These are phyloP conservation scores for Verticillium zaregamsianum DNA, from an alignment of 2,329 filamentous ascomycete genomes.

Conservation along the genomic window DNA sequence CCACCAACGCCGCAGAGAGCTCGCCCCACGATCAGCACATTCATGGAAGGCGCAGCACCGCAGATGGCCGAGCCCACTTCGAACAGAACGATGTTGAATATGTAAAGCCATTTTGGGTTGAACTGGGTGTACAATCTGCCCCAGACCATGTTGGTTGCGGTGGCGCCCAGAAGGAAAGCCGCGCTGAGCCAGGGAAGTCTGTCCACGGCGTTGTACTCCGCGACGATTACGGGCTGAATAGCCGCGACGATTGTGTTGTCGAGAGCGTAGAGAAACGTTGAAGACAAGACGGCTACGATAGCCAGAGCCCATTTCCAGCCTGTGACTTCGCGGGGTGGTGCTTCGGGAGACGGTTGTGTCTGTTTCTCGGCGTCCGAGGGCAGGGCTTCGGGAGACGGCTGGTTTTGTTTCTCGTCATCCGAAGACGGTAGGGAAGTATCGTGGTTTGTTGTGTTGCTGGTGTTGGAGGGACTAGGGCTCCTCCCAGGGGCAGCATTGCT, in stretches of 20 bases:
- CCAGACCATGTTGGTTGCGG: constrained; percentile 14
- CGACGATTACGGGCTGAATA: constrained; percentile 34
- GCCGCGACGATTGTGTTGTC: constrained; percentile 42
- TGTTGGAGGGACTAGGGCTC: too few species aligned
- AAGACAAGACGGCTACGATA: constrained; percentile 13
- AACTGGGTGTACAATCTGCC: constrained; percentile 27
- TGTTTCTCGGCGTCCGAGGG: too few species aligned
- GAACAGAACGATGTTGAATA: constrained; percentile 26
- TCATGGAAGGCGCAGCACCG: constrained; percentile 36
- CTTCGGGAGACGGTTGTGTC: too few species aligned
- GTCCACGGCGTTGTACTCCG: constrained; percentile 26
- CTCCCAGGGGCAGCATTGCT: too few species aligned
- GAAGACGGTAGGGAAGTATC: too few species aligned
- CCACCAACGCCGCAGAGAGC: constrained; percentile 37
- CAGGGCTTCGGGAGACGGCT: too few species aligned
- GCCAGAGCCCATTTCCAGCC: constrained; percentile 13
- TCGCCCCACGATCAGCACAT: constrained; percentile 40
- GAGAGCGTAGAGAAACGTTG: constrained; percentile 29
- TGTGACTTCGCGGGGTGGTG: constrained; percentile 1
- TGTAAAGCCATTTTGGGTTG: constrained; percentile 26
- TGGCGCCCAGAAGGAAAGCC: constrained; percentile 19
- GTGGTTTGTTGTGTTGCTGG: too few species aligned
- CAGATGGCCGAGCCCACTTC: constrained; percentile 34
- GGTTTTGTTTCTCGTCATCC: too few species aligned
- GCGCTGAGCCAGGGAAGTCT: constrained; percentile 34